Conservation (phyloP, 225 moss, liverwort and hornwort species). For the Straminergon stramineum region DNA sequence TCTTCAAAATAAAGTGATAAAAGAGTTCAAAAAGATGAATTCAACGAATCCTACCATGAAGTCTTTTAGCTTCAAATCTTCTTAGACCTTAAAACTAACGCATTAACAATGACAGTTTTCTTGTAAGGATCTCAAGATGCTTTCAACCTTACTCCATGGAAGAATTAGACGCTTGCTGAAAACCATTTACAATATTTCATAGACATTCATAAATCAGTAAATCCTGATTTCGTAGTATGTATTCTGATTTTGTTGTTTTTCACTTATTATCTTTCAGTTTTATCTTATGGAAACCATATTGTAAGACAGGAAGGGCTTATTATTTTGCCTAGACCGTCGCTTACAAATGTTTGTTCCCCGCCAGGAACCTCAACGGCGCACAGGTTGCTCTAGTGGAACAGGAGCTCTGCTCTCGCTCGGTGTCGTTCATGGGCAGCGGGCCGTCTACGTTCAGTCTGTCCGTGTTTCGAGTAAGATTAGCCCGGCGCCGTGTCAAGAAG, state of each 20-base stretch:
- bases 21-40: background rate
- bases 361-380: constrained; percentile 34
- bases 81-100: too few relatives aligned
- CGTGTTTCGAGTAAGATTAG: constrained; percentile 36
- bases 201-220: background rate
- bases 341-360: background rate
- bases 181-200: background rate
- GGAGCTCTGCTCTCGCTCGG: constrained; percentile 54
- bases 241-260: too few relatives aligned
- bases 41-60: background rate
- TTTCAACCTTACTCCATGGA: background rate
- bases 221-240: background rate
- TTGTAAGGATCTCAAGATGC: background rate
- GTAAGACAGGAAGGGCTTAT: background rate
- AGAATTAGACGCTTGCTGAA: background rate
- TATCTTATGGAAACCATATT: background rate
- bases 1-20: too few relatives aligned
- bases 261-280: background rate
- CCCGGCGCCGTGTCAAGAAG: constrained; percentile 16
- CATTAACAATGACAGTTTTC: background rate
- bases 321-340: too few relatives aligned
- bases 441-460: constrained; percentile 75
- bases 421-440: constrained; percentile 67
- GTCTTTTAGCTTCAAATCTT: background rate
- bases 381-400: constrained; percentile 68